These are phyloP conservation scores for Aspergillus tubingensis DNA, from an alignment of 2,329 filamentous ascomycete genomes.

Conservation along the genomic window DNA sequence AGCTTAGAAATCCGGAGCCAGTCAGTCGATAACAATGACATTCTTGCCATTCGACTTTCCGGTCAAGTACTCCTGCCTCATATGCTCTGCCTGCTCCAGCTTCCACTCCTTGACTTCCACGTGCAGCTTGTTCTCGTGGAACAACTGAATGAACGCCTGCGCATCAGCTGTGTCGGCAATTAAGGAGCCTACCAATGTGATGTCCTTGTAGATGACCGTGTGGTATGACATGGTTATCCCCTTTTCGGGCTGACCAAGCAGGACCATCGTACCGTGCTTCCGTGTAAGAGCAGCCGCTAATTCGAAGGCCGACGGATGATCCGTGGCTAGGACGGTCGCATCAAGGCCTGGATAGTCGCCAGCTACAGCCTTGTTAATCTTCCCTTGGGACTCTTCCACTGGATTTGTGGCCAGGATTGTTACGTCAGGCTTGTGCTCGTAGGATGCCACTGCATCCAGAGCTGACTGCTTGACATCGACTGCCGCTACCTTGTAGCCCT, in stretches of 20 bases:
- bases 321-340: not conserved
- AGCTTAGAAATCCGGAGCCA: not conserved
- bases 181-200: not conserved
- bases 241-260: slow-evolving; percentile 55
- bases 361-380: not conserved
- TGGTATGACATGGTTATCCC: slow-evolving; percentile 36
- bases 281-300: slow-evolving; percentile 46
- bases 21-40: not conserved
- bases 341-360: not conserved
- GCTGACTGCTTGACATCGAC: not conserved
- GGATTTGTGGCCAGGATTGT: not conserved
- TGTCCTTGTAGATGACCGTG: slow-evolving; percentile 37
- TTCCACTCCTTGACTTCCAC: slow-evolving; percentile 17
- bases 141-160: slow-evolving; percentile 45
- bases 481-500: not conserved
- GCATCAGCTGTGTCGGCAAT: slow-evolving; percentile 13
- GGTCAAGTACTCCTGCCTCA: slow-evolving; percentile 17
- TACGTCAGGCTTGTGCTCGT: not conserved
- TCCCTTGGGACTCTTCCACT: not conserved
- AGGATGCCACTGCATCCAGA: not conserved
- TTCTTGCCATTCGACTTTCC: not conserved
- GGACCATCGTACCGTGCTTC: slow-evolving; percentile 61
- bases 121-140: slow-evolving; percentile 14
- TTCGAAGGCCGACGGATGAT: not conserved
- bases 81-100: slow-evolving; percentile 18